phyloP scores from a whole-genome alignment of 2,329 filamentous ascomycete species.

The Alternaria sp. region DNA sequence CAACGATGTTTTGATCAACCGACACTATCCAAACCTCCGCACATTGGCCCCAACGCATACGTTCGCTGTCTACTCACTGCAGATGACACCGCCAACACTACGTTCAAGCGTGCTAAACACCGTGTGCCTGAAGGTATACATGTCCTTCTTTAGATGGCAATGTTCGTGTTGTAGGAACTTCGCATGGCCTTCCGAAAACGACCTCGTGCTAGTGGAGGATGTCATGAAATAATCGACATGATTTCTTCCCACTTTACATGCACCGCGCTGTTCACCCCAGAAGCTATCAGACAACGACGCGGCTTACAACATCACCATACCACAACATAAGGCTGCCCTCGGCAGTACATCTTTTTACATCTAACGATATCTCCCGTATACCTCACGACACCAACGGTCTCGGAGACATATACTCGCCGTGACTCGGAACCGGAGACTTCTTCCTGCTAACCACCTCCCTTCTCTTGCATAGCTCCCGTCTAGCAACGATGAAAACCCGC shows the following conservation, averaged over 20 bases:
- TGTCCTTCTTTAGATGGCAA: background rate
- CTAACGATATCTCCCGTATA: background rate
- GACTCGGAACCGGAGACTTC: constrained; percentile 10
- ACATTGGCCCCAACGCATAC: background rate
- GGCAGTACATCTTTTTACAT: background rate
- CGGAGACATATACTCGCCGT: constrained; percentile 7
- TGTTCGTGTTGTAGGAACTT: background rate
- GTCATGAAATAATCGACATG: too few relatives aligned
- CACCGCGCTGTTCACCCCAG: background rate
- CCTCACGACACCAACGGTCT: background rate
- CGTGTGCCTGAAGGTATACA: background rate
- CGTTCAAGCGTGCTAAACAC: too few relatives aligned
- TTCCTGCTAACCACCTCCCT: background rate
- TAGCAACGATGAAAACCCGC: background rate
- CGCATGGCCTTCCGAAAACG: too few relatives aligned
- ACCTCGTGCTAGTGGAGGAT: too few relatives aligned
- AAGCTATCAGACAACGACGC: background rate
- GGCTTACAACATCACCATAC: background rate
- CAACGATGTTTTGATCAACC: background rate
- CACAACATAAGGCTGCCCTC: constrained; percentile 19
- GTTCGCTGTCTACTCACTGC: too few relatives aligned
- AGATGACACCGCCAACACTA: background rate
- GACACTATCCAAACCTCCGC: background rate
- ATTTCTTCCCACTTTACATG: too few relatives aligned
- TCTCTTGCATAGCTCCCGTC: background rate